Evolutionary conservation across 768 basidiomycete species (phyloP).

Genomic region (Tremella yokohamensis): DNA sequence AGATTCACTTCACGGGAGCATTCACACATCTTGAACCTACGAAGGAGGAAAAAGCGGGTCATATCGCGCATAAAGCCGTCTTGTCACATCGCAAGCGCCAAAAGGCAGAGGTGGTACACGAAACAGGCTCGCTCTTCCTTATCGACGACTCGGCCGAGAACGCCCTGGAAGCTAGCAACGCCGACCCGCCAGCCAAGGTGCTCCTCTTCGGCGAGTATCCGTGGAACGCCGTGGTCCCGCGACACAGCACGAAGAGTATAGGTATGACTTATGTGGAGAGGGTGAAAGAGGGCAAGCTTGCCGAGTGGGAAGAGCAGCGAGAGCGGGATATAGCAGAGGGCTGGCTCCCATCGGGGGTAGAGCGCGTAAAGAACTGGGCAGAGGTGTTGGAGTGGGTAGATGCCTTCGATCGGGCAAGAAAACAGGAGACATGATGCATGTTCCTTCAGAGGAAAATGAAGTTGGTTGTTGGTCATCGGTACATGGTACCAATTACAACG

Average conservation of each 20-base stretch:
- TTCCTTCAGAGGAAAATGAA: no score
- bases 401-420: background rate
- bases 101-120: slow-evolving; percentile 69
- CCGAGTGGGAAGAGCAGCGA: slow-evolving; percentile 60
- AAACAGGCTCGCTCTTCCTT: slow-evolving; percentile 63
- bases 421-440: no score
- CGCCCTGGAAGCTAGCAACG: slow-evolving; percentile 60
- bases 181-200: slow-evolving; percentile 58
- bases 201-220: slow-evolving; percentile 72
- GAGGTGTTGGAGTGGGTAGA: slow-evolving; percentile 53
- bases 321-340: slow-evolving; percentile 54
- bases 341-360: slow-evolving; percentile 56
- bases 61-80: slow-evolving; percentile 29
- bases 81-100: slow-evolving; percentile 55
- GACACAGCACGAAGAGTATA: slow-evolving; percentile 1
- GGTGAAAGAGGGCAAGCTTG: slow-evolving; percentile 30
- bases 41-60: slow-evolving; percentile 53
- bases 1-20: slow-evolving; percentile 66
- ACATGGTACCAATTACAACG: no score
- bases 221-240: slow-evolving; percentile 63
- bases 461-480: no score
- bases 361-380: slow-evolving; percentile 64
- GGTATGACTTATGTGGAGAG: slow-evolving; percentile 42
- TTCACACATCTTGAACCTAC: slow-evolving; percentile 53
- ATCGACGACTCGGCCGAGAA: slow-evolving; percentile 82